Evolutionary conservation across 768 basidiomycete species (phyloP).

Genomic region (Clavulina sp.): DNA sequence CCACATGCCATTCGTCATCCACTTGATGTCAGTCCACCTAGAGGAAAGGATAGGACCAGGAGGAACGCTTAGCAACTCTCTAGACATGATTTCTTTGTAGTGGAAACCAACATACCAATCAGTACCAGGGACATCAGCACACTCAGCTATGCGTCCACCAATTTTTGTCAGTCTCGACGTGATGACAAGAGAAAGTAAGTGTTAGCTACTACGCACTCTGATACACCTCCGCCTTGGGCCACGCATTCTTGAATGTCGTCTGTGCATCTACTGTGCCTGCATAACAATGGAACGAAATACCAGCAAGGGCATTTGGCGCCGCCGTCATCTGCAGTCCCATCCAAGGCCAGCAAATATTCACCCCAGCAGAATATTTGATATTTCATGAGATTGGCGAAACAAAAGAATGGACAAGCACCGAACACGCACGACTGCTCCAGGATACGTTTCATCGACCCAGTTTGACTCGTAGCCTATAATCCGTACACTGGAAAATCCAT

Average conservation of each 20-base stretch:
- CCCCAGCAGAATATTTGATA: conserved; percentile 1
- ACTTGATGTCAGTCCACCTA: conserved; percentile 73
- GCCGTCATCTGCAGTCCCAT: conserved; percentile 11
- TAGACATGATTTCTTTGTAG: conserved; percentile 36
- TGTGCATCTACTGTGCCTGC: conserved; percentile 35
- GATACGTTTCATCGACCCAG: conserved; percentile 50
- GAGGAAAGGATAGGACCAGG: conserved; percentile 45
- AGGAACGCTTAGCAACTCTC: conserved; percentile 30
- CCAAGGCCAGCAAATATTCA: no score
- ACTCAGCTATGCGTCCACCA: not conserved
- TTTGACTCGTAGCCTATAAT: conserved; percentile 60
- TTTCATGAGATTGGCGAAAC: not conserved
- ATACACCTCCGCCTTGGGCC: not conserved
- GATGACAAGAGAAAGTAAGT: not conserved
- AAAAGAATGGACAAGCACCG: not conserved
- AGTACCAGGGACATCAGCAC: not conserved
- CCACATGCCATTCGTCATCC: conserved; percentile 53
- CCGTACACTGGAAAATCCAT: conserved; percentile 40
- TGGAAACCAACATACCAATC: conserved; percentile 26
- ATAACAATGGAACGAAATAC: conserved; percentile 62
- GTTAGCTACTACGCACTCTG: not conserved
- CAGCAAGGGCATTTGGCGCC: conserved; percentile 19
- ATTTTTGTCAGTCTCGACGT: no score
- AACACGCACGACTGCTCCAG: conserved; percentile 32
- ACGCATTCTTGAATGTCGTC: conserved; percentile 28